Conservation (phyloP, 2,329 filamentous ascomycete species). For the Ambrosiella cleistominuta region DNA sequence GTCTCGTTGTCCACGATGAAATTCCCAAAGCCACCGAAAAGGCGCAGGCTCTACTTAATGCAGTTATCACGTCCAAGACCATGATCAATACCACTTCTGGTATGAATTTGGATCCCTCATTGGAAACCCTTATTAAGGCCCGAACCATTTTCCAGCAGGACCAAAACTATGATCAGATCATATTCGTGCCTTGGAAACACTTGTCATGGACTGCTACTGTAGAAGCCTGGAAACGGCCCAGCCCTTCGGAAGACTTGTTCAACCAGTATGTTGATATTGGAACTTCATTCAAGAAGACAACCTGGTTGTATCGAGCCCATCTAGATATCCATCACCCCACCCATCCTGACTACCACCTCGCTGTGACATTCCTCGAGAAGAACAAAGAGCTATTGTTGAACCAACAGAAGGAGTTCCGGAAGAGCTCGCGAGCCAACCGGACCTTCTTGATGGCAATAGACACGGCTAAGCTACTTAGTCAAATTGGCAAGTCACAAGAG, state of each 20-base stretch:
- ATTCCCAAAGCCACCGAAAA: slow-evolving; percentile 15
- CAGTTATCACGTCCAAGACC: slow-evolving; percentile 27
- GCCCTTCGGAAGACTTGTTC: slow-evolving; percentile 31
- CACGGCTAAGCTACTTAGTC: slow-evolving; percentile 21
- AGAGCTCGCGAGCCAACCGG: slow-evolving; percentile 7
- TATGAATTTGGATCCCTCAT: slow-evolving; percentile 32
- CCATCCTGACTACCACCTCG: slow-evolving; percentile 28
- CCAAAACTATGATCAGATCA: slow-evolving; percentile 21
- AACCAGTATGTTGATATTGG: slow-evolving; percentile 33
- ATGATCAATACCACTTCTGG: slow-evolving; percentile 12
- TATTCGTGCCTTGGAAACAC: slow-evolving; percentile 25
- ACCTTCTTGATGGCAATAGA: slow-evolving; percentile 17
- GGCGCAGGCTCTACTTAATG: slow-evolving; percentile 21
- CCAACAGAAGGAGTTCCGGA: not conserved
- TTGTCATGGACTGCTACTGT: slow-evolving; percentile 37
- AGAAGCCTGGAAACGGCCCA: slow-evolving; percentile 27
- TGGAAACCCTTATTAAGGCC: slow-evolving; percentile 29
- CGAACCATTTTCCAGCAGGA: slow-evolving; percentile 25
- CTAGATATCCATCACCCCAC: slow-evolving; percentile 37
- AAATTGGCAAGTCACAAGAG: slow-evolving; percentile 19
- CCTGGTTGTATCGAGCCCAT: slow-evolving; percentile 33
- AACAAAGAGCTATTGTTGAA: slow-evolving; percentile 1
- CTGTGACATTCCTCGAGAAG: slow-evolving; percentile 27
- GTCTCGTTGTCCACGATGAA: slow-evolving; percentile 20
- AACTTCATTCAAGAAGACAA: slow-evolving; percentile 19